Base-by-base conservation (phyloP, 257 asterid species). In the Capsicum pubescens region DNA sequence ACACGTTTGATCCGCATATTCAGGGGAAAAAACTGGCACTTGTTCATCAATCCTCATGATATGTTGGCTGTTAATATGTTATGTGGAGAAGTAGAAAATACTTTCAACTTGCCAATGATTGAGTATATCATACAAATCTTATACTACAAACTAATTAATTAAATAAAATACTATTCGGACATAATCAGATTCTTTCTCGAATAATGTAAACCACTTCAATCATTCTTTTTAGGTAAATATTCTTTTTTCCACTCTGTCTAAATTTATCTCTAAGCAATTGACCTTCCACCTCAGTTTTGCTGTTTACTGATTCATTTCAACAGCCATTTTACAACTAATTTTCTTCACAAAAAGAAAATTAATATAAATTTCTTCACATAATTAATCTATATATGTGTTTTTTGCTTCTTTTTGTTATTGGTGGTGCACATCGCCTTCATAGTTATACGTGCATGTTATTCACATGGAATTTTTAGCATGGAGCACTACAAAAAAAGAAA, bases 201-300 rank as follows among this genome's bases (percentile, higher is more conserved):
- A 9, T 76, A 52, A 52, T 21, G 46, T 26, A 3, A 19, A 52
- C 63, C 81, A 76, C 17, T 76, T 52, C 63, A 76, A 76, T 52
- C 48, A 76, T 76, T 12, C 46, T 21, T 21, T 76, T 76, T 76
- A 52, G 48, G 46, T 76, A 52, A 76, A 76, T 50, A 74, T 76
- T 76, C 81, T 54, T 10, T 74, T 63, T 76, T 26, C 81, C 81
- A 76, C 81, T 17, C 64, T 76, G 64, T 26, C 63, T 26, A 52
- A 8, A 52, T 21, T 52, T 6, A 74, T 74, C 50, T 50, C 7
- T 21, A 21, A 50, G 46, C 61, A 74, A 52, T 76, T 76, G 59
- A 48, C 42, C 46, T 66, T 6, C 71, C 72, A 66, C 15, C 64
- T 52, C 64, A 13, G 26, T 76, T 52, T 52, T 74, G 61, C 61